These are phyloP conservation scores for Talaromyces liani DNA, from an alignment of 495 filamentous ascomycete species.

Conservation along the genomic window DNA sequence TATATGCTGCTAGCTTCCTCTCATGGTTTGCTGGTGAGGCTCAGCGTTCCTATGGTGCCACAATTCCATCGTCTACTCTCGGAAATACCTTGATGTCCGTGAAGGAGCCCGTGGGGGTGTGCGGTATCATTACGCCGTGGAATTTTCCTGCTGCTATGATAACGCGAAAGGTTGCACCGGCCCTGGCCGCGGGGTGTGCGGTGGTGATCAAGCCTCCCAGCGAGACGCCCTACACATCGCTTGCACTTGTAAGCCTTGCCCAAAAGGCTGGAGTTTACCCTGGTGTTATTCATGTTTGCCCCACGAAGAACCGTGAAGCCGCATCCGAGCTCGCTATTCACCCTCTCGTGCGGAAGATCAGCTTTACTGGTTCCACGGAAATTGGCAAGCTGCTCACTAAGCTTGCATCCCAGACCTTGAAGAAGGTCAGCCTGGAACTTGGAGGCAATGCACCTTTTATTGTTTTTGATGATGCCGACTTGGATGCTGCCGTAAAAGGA, in stretches of 20 bases:
- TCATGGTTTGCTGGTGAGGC: slow-evolving; percentile 65
- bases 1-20: slow-evolving; percentile 55
- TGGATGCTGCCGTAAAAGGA: slow-evolving; percentile 69
- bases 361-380: slow-evolving; percentile 25
- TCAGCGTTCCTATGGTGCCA: slow-evolving; percentile 51
- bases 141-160: slow-evolving; percentile 82
- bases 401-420: slow-evolving; percentile 58
- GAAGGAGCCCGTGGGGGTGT: slow-evolving; percentile 90
- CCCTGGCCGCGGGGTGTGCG: slow-evolving; percentile 74
- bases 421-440: slow-evolving; percentile 80
- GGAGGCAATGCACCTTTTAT: slow-evolving; percentile 90
- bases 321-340: slow-evolving; percentile 13
- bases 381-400: slow-evolving; percentile 20
- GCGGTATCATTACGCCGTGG: slow-evolving; percentile 93
- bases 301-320: slow-evolving; percentile 24
- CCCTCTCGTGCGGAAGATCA: slow-evolving; percentile 43
- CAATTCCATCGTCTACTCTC: slow-evolving; percentile 57
- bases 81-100: slow-evolving; percentile 68
- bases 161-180: slow-evolving; percentile 79
- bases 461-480: slow-evolving; percentile 70
- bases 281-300: slow-evolving; percentile 15
- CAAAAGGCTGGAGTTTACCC: slow-evolving; percentile 40
- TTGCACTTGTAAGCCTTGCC: slow-evolving; percentile 76
- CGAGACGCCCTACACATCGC: slow-evolving; percentile 78
- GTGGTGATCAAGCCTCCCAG: slow-evolving; percentile 78